phyloP scores from a whole-genome alignment of 257 asterid genomes.

The Nicotiana sylvestris region DNA sequence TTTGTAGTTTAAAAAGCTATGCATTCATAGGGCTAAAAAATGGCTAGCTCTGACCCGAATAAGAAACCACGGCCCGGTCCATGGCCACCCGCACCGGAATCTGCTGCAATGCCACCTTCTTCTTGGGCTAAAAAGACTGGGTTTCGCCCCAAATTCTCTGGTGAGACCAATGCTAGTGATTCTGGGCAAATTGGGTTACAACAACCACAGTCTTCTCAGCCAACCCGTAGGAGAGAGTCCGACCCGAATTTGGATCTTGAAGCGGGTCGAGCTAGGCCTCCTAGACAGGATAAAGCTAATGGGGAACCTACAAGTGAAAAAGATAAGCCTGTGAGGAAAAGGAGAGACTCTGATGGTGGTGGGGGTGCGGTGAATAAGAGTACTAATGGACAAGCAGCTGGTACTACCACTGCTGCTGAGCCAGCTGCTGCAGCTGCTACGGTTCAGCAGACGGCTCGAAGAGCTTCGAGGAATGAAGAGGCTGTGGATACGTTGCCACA shows the following conservation, averaged over 20 bases:
- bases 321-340: slow-evolving; percentile 58
- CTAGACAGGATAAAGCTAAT: slow-evolving; percentile 33
- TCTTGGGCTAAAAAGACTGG: slow-evolving; percentile 97
- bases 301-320: slow-evolving; percentile 53
- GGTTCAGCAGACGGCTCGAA: slow-evolving; percentile 30
- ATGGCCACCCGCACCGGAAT: slow-evolving; percentile 74
- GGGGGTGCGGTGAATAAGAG: slow-evolving; percentile 24
- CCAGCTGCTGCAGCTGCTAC: slow-evolving; percentile 15
- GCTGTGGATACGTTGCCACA: slow-evolving; percentile 54
- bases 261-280: slow-evolving; percentile 56
- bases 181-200: slow-evolving; percentile 63
- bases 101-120: slow-evolving; percentile 78
- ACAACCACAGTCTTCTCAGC: slow-evolving; percentile 27
- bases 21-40: slow-evolving; percentile 28
- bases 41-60: slow-evolving; percentile 77
- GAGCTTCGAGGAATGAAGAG: slow-evolving; percentile 53
- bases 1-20: slow-evolving; percentile 12
- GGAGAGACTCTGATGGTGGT: slow-evolving; percentile 85
- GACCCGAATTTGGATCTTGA: slow-evolving; percentile 59
- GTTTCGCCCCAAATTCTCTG: slow-evolving; percentile 89
- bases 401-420: slow-evolving; percentile 24
- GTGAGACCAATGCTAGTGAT: slow-evolving; percentile 79
- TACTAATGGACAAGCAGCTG: slow-evolving; percentile 46
- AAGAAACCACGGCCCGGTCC: slow-evolving; percentile 69
- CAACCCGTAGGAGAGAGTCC: slow-evolving; percentile 28